Evolutionary conservation across 371 early-diverging fungal genomes (phyloP), one percentile per base, ranked within the genome.

Genomic region (Circinella umbellata): DNA sequence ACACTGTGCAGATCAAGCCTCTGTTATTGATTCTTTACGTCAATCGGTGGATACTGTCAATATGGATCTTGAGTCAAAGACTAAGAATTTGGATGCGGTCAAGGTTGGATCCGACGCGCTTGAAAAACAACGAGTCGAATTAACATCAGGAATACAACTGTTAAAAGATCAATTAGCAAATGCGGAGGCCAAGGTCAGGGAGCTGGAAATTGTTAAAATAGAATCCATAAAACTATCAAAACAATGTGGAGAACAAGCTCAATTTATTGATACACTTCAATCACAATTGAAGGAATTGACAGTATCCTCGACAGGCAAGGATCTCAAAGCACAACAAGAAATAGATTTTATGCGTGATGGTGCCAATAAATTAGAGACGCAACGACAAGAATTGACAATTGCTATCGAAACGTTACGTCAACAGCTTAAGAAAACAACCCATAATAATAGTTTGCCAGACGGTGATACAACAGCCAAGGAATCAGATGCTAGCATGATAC

Each of bases 171-270:
- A 57, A 34, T 61, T 61, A 39, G 36, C 42, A 5, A 37, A 20
- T 1, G 62, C 62, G 3, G 63, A 48, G 18, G 63, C 42, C 34
- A 46, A 18, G 39, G 63, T 46, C 20, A 18, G 27, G 34, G 57
- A 57, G 27, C 14, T 57, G 27, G 57, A 57, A 34, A 7, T 9
- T 27, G 57, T 34, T 27, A 57, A 57, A 14, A 14, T 4, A 10
- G 57, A 57, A 57, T 6, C 57, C 17, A 11, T 9, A 38, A 3
- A 5, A 14, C 9, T 46, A 15, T 4, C 62, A 7, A 61, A 46
- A 9, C 57, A 57, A 34, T 57, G 57, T 34, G 57, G 57, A 57
- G 57, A 57, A 38, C 65, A 38, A 53, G 53, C 65, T 11, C 27
- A 20, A 13, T 18, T 37, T 9, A 49, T 35, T 15, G 38, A 57